Base-by-base conservation (phyloP, 495 filamentous ascomycete species). In the Endocarpon pusillum region DNA sequence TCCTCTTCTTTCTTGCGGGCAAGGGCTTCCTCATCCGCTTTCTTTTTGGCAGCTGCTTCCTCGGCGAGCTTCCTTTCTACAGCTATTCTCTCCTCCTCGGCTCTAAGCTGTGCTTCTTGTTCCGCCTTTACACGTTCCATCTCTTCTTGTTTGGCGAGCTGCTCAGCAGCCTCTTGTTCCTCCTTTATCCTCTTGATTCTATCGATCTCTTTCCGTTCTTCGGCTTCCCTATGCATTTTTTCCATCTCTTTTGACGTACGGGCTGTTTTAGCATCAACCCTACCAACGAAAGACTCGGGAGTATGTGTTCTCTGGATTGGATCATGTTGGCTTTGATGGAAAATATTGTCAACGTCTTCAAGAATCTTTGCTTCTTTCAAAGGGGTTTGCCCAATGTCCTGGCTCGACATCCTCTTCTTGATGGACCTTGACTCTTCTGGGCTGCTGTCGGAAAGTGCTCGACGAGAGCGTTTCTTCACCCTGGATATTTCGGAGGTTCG, bases 1-100 rank as follows among this genome's bases (percentile, higher is more conserved):
- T 65, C 71, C 19, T 54, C 51, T 49, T 71, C 64, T 45, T 67
- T 56, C 29, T 59, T 57, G 41, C 57, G 57, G 35, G 59, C 60
- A 21, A 40, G 43, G 27, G 69, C 66, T 34, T 67, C 66, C 28
- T 69, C 66, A 17, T 64, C 61, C 16, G 61, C 59, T 44, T 51
- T 60, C 34, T 68, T 59, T 27, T 55, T 58, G 12, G 57, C 60
- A 20, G 59, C 62, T 33, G 60, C 61, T 34, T 59, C 57, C 43
- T 62, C 58, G 32, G 57, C 50, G 29, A 54, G 52, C 11, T 48
- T 39, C n/a, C 55, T 55, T 21, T 46, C 54, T 1, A 45, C 57
- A 19, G 52, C 57, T 32, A 53, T 37, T 1, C 53, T 54, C 27
- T 62, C 61, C 19, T 55, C 51, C 21, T 53, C 51, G 2, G 54